phyloP scores from a whole-genome alignment of 495 filamentous ascomycete genomes.

The Hypoxylon fuscum region DNA sequence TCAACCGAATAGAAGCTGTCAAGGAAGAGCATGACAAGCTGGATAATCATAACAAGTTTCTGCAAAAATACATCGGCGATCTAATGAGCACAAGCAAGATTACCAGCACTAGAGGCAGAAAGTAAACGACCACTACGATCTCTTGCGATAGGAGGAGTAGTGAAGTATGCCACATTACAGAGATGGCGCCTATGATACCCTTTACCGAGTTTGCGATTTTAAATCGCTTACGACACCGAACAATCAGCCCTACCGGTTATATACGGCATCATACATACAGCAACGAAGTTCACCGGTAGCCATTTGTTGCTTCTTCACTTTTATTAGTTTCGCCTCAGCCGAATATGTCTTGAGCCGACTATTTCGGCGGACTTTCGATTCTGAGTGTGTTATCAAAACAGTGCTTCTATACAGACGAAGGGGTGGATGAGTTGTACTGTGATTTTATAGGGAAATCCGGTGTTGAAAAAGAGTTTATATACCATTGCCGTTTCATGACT shows the following conservation, averaged over 20 bases:
- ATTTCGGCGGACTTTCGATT: conserved; percentile 27
- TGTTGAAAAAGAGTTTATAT: conserved; percentile 41
- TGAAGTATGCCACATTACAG: conserved; percentile 6
- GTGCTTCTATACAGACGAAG: conserved; percentile 12
- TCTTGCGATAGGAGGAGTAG: conserved; percentile 1
- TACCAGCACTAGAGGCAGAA: conserved; percentile 65
- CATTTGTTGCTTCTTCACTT: conserved; percentile 21
- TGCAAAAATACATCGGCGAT: conserved; percentile 90
- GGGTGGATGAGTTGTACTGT: conserved; percentile 29
- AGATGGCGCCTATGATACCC: conserved; percentile 37
- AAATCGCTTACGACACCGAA: conserved; percentile 24
- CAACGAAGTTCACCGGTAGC: conserved; percentile 22
- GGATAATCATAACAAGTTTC: conserved; percentile 90
- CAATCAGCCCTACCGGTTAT: conserved; percentile 9
- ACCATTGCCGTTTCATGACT: conserved; percentile 42
- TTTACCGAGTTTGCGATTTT: conserved; percentile 25
- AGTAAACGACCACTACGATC: conserved; percentile 44
- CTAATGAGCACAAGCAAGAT: conserved; percentile 85
- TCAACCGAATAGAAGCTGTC: conserved; percentile 93
- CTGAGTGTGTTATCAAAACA: conserved; percentile 35
- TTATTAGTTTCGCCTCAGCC: conserved; percentile 21
- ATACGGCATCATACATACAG: conserved; percentile 11
- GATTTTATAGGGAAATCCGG: conserved; percentile 37
- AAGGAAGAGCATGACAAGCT: conserved; percentile 93
- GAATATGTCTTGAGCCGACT: conserved; percentile 7